phyloP scores from a whole-genome alignment of 495 filamentous ascomycete species.

The Stereocaulon alpinum region DNA sequence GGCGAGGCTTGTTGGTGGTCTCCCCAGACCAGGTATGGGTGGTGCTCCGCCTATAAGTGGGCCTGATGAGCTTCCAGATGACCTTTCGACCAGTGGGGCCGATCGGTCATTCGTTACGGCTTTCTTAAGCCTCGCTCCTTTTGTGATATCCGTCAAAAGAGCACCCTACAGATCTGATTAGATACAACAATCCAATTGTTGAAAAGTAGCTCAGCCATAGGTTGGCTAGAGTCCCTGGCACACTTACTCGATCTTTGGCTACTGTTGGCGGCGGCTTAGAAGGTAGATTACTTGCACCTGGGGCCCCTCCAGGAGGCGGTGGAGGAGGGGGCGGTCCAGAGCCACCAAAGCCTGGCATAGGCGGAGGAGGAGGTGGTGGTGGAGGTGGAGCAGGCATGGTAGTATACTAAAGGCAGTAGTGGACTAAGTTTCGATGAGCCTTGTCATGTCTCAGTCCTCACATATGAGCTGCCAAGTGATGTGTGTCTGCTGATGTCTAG shows the following conservation, averaged over 20 bases:
- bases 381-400: slow-evolving; percentile 61
- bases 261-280: slow-evolving; percentile 36
- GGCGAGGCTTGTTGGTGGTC: slow-evolving; percentile 57
- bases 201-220: neutral
- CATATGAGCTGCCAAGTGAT: neutral
- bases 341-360: slow-evolving; percentile 43
- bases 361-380: slow-evolving; percentile 50
- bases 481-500: neutral
- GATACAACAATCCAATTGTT: neutral
- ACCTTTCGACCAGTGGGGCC: slow-evolving; percentile 56
- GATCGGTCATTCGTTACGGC: slow-evolving; percentile 91
- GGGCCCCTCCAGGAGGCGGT: slow-evolving; percentile 40
- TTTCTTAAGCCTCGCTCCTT: slow-evolving; percentile 75
- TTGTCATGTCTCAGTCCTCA: neutral
- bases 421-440: neutral
- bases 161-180: slow-evolving; percentile 52
- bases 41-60: slow-evolving; percentile 63
- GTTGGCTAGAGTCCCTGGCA: neutral
- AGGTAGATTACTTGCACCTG: slow-evolving; percentile 35
- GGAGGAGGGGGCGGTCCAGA: slow-evolving; percentile 60
- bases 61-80: slow-evolving; percentile 44
- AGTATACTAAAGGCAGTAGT: neutral
- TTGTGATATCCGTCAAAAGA: slow-evolving; percentile 78
- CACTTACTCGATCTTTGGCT: slow-evolving; percentile 47
- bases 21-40: slow-evolving; percentile 60